phyloP scores from a whole-genome alignment of 2,329 filamentous ascomycete genomes.

The Didymella segeticola region DNA sequence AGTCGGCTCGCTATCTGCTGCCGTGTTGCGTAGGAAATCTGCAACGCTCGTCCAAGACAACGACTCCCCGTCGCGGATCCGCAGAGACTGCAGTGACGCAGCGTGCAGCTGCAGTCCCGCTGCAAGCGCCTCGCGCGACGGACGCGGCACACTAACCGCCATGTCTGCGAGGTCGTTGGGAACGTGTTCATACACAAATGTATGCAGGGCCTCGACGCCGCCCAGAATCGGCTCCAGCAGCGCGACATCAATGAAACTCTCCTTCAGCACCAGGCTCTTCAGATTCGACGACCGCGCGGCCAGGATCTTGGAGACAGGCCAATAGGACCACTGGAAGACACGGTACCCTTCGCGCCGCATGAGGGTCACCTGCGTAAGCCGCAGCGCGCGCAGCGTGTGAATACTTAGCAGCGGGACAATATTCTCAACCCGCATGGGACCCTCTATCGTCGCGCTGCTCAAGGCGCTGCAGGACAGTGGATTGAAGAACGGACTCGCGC shows the following conservation, averaged over 20 bases:
- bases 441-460: neutral
- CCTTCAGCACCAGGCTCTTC: neutral
- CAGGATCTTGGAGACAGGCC: neutral
- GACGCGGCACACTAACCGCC: neutral
- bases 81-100: neutral
- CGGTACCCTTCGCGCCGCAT: conserved; percentile 11
- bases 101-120: neutral
- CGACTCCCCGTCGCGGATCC: neutral
- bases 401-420: conserved; percentile 6
- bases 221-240: neutral
- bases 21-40: neutral
- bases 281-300: neutral
- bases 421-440: conserved; percentile 6
- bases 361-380: conserved; percentile 1
- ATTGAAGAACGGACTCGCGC: conserved; percentile 3
- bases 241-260: neutral
- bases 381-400: neutral
- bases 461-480: neutral
- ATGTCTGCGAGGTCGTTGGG: neutral
- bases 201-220: neutral
- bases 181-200: conserved; percentile 7
- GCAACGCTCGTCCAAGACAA: neutral
- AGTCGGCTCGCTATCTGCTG: neutral
- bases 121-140: neutral
- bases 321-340: conserved; percentile 9